phyloP scores from a whole-genome alignment of 345 rosid species.

The Gossypium australe region DNA sequence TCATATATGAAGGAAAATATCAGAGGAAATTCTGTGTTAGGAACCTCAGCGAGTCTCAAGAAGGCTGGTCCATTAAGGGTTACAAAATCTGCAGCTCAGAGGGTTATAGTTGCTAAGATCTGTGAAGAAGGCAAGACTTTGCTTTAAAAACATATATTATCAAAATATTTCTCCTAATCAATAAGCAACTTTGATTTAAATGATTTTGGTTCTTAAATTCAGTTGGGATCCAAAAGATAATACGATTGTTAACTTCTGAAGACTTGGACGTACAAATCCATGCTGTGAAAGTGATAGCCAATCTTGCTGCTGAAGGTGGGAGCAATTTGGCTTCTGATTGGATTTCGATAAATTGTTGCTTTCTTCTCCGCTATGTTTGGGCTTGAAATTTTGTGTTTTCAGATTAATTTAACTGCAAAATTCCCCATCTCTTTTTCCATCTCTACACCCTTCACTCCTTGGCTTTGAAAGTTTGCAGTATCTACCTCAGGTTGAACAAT shows the following conservation, averaged over 20 bases:
- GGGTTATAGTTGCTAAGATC: slow-evolving; percentile 82
- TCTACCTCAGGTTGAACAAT: background rate
- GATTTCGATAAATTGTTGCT: background rate
- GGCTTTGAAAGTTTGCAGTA: background rate
- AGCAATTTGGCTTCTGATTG: slow-evolving; percentile 6
- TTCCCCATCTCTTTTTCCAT: background rate
- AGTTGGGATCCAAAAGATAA: slow-evolving; percentile 87
- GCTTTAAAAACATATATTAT: background rate
- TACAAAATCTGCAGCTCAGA: slow-evolving; percentile 52
- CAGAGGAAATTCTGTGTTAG: slow-evolving; percentile 40
- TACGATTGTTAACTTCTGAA: slow-evolving; percentile 69
- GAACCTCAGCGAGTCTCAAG: slow-evolving; percentile 32
- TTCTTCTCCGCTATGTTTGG: background rate
- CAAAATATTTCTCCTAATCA: background rate
- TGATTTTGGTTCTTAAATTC: slow-evolving; percentile 10
- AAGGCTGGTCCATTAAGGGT: slow-evolving; percentile 57
- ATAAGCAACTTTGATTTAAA: background rate
- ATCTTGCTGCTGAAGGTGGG: slow-evolving; percentile 95
- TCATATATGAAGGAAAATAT: slow-evolving; percentile 45
- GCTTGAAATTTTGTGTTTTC: too few relatives aligned
- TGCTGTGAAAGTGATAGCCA: slow-evolving; percentile 91
- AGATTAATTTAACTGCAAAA: too few relatives aligned
- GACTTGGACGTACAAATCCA: slow-evolving; percentile 84
- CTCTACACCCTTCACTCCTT: background rate
- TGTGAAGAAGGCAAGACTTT: slow-evolving; percentile 77